Evolutionary conservation across 2,329 filamentous ascomycete genomes (phyloP), one percentile per base, ranked within the genome.

Genomic region (Aureobasidium namibiae): DNA sequence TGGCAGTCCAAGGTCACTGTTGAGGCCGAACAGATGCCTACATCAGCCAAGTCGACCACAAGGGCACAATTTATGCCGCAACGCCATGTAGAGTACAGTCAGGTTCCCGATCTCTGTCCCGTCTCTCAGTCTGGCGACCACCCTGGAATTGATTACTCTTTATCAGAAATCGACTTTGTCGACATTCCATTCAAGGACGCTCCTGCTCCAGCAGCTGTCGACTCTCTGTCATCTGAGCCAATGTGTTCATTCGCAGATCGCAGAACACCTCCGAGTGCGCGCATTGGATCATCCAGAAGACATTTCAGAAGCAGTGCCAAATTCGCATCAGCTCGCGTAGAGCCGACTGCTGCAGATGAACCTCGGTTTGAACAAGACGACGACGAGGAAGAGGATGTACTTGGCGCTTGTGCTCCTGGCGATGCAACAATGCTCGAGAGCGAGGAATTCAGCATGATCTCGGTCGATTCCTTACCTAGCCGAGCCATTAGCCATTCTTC

Each of bases 391-490:
- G 54, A 60, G 45, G 54, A 48, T 2, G 56, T 52, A 7, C 46
- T 56, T 14, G 62, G 38, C 13, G 56, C 39, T 13, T 39, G 62
- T 24, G 61, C 56, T 3, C 61, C 64, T 3, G 76, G 76, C 23
- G 76, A 79, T 39, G 71, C 73, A 10, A 79, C 76, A 0, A 68
- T 78, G n/a, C 66, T 75, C 8, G 70, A 76, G 44, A 78, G 76
- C 61, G 77, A 79, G 63, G 76, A 75, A 56, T 79, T 80, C 65
- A 80, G 75, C 60, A 78, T 80, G 73, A 71, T 80, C 1, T 78
- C 76, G 2, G 68, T 78, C 11, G 74, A 78, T 36, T 78, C 76
- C 1, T 63, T 80, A 33, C 73, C 73, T 34, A 69, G 66, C 48
- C 65, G 67, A 13, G 67, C 65, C 50, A 16, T 23, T 13, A 39